phyloP scores from a whole-genome alignment of 345 rosid species.

The Salix udensis region DNA sequence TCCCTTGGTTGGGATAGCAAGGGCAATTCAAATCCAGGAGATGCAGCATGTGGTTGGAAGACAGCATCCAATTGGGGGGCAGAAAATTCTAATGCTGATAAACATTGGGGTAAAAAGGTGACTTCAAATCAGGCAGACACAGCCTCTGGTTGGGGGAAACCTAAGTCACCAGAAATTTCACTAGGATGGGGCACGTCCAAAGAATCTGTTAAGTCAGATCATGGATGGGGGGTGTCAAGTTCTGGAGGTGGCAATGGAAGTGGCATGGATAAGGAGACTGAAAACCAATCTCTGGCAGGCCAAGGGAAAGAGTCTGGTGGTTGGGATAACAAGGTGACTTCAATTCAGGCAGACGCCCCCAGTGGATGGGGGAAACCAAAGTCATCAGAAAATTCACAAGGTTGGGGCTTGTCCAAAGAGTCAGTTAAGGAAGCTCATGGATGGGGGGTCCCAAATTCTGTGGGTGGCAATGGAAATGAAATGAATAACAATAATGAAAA shows the following conservation, averaged over 20 bases:
- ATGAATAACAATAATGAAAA: not conserved
- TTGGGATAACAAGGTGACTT: not conserved
- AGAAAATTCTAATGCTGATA: not conserved
- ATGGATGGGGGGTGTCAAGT: constrained; percentile 1
- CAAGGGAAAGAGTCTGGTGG: not conserved
- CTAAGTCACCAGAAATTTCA: constrained; percentile 15
- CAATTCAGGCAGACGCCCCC: not conserved
- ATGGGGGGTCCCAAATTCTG: constrained; percentile 23
- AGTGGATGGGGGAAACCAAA: constrained; percentile 21
- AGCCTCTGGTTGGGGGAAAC: constrained; percentile 5
- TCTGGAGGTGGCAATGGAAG: not conserved
- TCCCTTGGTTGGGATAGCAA: not conserved
- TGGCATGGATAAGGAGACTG: not conserved
- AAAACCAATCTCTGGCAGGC: not conserved
- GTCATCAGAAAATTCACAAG: constrained; percentile 21
- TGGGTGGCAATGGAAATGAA: constrained; percentile 28
- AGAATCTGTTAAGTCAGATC: constrained; percentile 23
- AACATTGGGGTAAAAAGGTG: not conserved
- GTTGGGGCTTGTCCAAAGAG: constrained; percentile 41
- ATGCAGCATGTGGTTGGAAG: not conserved
- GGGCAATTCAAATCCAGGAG: not conserved
- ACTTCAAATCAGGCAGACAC: not conserved
- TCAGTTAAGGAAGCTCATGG: constrained; percentile 14
- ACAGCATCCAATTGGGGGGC: not conserved
- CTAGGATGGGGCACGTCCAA: constrained; percentile 35